A percentile compares a stretch with the other conserved stretches of the same genome.
Evolutionary conservation across 2,329 filamentous ascomycete species (phyloP).

Genomic region (Microcyclosporella mali): DNA sequence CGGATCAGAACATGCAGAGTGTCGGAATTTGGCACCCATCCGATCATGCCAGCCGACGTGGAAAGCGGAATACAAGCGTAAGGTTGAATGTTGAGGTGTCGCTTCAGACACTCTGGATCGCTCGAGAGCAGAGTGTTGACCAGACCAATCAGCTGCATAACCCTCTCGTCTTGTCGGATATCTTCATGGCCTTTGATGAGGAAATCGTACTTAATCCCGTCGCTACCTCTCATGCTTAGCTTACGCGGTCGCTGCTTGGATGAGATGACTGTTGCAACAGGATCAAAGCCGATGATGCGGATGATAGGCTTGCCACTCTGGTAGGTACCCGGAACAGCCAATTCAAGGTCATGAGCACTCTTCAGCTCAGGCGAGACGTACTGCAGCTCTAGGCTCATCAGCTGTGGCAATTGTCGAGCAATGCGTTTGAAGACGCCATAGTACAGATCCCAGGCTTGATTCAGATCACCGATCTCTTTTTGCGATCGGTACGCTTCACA

Average conservation of each 20-base stretch:
- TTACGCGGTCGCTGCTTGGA: constrained; percentile 95
- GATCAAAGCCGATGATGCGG: constrained; percentile 81
- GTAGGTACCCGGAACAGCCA: constrained; percentile 95
- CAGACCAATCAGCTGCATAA: constrained; percentile 98
- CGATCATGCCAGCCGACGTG: constrained; percentile 88
- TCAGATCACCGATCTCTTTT: constrained; percentile 87
- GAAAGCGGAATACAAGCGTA: constrained; percentile 97
- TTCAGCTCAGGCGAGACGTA: constrained; percentile 96
- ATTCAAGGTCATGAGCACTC: constrained; percentile 73
- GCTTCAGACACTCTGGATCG: constrained; percentile 94
- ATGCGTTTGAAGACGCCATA: constrained; percentile 98
- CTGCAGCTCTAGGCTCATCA: constrained; percentile 86
- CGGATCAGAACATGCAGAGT: constrained; percentile 94
- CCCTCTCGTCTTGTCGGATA: constrained; percentile 95
- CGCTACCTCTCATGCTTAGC: constrained; percentile 79
- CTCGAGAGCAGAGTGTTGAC: constrained; percentile 92
- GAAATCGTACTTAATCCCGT: constrained; percentile 82
- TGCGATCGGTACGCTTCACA: constrained; percentile 85
- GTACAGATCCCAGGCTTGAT: constrained; percentile 98
- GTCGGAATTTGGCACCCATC: constrained; percentile 97
- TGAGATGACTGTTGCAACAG: constrained; percentile 83
- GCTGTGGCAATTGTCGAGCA: constrained; percentile 81
- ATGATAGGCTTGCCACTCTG: constrained; percentile 73
- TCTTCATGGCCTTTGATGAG: constrained; percentile 98
- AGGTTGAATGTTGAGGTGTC: constrained; percentile 90